Base-by-base conservation (phyloP, 169 alveolate genomes). In the Haemoproteus tartakovskyi region DNA sequence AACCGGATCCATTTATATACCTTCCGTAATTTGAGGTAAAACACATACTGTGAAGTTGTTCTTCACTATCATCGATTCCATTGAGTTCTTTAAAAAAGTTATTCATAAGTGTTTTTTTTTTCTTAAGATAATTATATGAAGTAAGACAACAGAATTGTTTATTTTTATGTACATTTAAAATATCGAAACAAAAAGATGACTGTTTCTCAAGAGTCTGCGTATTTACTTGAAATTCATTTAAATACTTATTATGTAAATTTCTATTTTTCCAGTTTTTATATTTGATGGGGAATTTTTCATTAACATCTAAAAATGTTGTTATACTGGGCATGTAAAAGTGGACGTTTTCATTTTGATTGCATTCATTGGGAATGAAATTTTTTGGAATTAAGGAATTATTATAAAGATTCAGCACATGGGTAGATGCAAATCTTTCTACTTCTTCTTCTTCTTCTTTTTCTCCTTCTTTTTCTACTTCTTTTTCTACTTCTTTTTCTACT, bases 1-100 rank as follows among this genome's bases (percentile, higher is more conserved):
- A 67, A 16, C 82, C 82, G n/a, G 82, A 67, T 0, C 82, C 82
- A 36, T 52, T 67, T 37, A 67, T 67, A 26, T 52, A 67, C 24
- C 82, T 37, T 19, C 61, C 56, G n/a, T 67, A 67, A 36, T 67
- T 67, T 29, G 82, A 67, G 16, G 82, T 67, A 59, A 67, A 67
- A 36, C 82, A 67, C 74, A 56, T 67, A 29, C 61, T 43, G 22
- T 67, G 70, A 11, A 52, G 1, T 26, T n/a, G 26, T 14, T 54
- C 43, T 4, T 48, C 30, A 3, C 6, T 67, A 14, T 18, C 1
- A 18, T 40, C 19, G n/a, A 3, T 67, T 19, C 9, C 12, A 41
- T 40, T 21, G 16, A 11, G 18, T 21, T 60, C 2, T 29, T 40
- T 14, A 9, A 2, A 1, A 14, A 47, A 12, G 14, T 41, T 47